Conservation (phyloP, 2,329 filamentous ascomycete species). For the Tolypocladium cylindrosporum region DNA sequence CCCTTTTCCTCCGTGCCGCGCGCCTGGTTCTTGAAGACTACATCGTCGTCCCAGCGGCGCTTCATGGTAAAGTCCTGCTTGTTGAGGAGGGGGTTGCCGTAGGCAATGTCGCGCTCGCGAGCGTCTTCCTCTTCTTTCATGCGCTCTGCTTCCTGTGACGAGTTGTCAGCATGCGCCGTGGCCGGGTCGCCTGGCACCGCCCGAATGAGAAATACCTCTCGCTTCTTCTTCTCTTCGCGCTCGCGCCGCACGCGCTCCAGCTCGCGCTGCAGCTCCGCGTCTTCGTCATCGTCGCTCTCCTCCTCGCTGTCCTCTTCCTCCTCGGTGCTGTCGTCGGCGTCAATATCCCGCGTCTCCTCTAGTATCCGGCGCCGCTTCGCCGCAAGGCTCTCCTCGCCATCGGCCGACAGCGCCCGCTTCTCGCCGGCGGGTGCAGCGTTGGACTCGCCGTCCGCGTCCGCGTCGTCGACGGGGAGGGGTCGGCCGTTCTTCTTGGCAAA, state of each 20-base stretch:
- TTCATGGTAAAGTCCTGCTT: conserved; percentile 84
- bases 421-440: conserved; percentile 20
- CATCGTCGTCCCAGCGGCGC: conserved; percentile 93
- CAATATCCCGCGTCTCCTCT: conserved; percentile 79
- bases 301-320: conserved; percentile 42
- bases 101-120: conserved; percentile 78
- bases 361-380: conserved; percentile 79
- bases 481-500: conserved; percentile 69
- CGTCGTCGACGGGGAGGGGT: conserved; percentile 32
- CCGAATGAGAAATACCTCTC: conserved; percentile 16
- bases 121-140: conserved; percentile 74
- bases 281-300: conserved; percentile 43
- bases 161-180: not conserved
- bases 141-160: conserved; percentile 59
- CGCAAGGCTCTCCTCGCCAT: conserved; percentile 56
- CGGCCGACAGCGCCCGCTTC: conserved; percentile 40
- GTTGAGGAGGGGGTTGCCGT: conserved; percentile 88
- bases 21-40: conserved; percentile 98
- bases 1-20: conserved; percentile 86
- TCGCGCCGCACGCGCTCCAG: conserved; percentile 89
- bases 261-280: conserved; percentile 83
- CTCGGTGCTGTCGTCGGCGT: conserved; percentile 58
- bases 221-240: conserved; percentile 32
- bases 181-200: not conserved
- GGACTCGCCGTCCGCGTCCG: conserved; percentile 29